Evolutionary conservation across 768 basidiomycete species (phyloP).

Genomic region (Melanogaster broomeanus): DNA sequence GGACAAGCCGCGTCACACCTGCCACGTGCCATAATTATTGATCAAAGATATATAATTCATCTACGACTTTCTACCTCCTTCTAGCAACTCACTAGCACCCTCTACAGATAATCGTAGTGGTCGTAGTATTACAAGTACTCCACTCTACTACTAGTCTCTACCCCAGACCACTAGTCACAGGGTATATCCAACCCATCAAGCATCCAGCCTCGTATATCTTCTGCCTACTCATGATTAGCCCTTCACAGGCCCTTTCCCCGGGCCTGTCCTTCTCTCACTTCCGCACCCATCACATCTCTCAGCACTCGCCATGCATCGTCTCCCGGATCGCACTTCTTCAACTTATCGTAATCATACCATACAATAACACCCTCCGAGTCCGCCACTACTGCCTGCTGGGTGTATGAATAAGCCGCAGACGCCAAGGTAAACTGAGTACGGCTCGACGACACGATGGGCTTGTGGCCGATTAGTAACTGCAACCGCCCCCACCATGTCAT

Average conservation of each 20-base stretch:
- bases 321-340: conserved; percentile 65
- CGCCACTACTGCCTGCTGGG: conserved; percentile 63
- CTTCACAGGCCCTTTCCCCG: not conserved
- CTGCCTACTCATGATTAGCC: not conserved
- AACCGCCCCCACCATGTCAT: not conserved
- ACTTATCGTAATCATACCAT: conserved; percentile 76
- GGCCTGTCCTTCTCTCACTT: conserved; percentile 18
- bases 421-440: conserved; percentile 50
- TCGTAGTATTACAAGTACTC: too few relatives aligned
- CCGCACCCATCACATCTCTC: conserved; percentile 19
- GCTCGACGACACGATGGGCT: conserved; percentile 41
- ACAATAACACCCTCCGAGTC: conserved; percentile 65
- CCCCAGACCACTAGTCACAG: too few relatives aligned
- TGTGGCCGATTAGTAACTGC: conserved; percentile 68
- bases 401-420: conserved; percentile 63
- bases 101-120: too few relatives aligned
- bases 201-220: too few relatives aligned
- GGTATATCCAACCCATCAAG: not conserved
- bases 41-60: too few relatives aligned
- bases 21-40: too few relatives aligned
- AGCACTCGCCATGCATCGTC: conserved; percentile 43
- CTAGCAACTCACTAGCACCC: too few relatives aligned
- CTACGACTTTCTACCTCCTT: too few relatives aligned
- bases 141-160: too few relatives aligned
- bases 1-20: too few relatives aligned